Percentiles rank a stretch among this genome's conserved stretches.
These are phyloP conservation scores for Solanum tacnaense DNA, from an alignment of 257 asterid species.

Conservation along the genomic window DNA sequence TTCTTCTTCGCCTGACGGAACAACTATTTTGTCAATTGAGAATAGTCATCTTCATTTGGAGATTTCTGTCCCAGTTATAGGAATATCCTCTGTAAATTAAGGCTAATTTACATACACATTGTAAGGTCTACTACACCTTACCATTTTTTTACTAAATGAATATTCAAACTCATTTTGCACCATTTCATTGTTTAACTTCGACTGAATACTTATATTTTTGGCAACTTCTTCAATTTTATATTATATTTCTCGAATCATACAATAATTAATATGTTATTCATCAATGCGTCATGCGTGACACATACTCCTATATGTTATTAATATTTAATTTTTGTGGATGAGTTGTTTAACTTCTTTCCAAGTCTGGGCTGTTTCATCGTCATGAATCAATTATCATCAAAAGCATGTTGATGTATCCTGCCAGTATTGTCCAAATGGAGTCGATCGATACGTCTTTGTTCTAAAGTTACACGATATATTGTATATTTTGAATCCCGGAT, in stretches of 20 bases:
- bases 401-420: neutral
- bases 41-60: neutral
- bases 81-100: constrained; percentile 37
- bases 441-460: neutral
- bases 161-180: neutral
- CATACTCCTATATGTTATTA: neutral
- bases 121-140: constrained; percentile 10
- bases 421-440: neutral
- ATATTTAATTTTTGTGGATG: neutral
- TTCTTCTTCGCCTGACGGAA: constrained; percentile 6
- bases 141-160: constrained; percentile 25
- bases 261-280: neutral
- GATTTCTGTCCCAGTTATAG: constrained; percentile 24
- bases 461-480: neutral
- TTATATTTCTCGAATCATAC: neutral
- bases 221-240: too few relatives aligned
- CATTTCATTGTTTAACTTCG: neutral
- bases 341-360: neutral
- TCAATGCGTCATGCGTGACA: neutral
- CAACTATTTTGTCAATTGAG: constrained; percentile 20
- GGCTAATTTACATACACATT: constrained; percentile 22
- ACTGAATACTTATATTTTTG: neutral
- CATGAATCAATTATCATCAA: neutral
- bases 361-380: neutral
- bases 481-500: neutral